Conservation (phyloP, 202 grass and related monocot genomes). For the Schoenoplectus triqueter region DNA sequence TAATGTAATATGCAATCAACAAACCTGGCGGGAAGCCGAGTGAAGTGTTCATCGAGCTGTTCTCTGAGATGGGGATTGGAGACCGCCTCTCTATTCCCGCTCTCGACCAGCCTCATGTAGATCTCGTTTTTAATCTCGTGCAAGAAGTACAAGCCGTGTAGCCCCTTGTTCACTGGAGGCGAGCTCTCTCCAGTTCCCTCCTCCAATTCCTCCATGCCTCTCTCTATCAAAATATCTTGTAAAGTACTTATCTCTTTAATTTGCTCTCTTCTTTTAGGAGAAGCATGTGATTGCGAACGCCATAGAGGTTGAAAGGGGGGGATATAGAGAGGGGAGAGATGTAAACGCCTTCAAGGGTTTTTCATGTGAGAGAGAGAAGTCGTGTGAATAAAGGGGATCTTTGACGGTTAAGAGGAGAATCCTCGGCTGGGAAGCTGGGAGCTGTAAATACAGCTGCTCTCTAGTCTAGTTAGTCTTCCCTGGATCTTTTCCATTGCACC, state of each 20-base stretch:
- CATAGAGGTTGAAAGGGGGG: neutral
- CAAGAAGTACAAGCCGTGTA: slow-evolving; percentile 31
- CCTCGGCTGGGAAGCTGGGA: slow-evolving; percentile 33
- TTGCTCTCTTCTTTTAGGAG: neutral
- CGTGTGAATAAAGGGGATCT: slow-evolving; percentile 43
- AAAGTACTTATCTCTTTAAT: no score
- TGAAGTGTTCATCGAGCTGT: slow-evolving; percentile 58
- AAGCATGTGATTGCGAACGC: slow-evolving; percentile 6
- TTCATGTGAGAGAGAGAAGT: neutral
- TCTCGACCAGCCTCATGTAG: slow-evolving; percentile 52
- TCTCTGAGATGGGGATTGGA: slow-evolving; percentile 45
- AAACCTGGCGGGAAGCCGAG: slow-evolving; percentile 57
- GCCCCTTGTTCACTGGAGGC: slow-evolving; percentile 22
- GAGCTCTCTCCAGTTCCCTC: slow-evolving; percentile 61
- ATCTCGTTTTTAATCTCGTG: slow-evolving; percentile 53
- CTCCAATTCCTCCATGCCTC: slow-evolving; percentile 47
- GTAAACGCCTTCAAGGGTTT: slow-evolving; percentile 25
- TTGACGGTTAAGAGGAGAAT: slow-evolving; percentile 50
- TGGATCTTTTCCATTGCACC: neutral
- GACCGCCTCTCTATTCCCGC: slow-evolving; percentile 51
- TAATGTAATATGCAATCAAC: neutral
- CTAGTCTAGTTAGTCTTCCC: neutral
- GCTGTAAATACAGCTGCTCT: slow-evolving; percentile 5
- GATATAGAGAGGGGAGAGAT: neutral
- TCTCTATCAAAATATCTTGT: no score